A percentile compares a stretch with the other conserved stretches of the same genome.
Evolutionary conservation across 148 eudicot species (phyloP).

Genomic region (Cornus florida): DNA sequence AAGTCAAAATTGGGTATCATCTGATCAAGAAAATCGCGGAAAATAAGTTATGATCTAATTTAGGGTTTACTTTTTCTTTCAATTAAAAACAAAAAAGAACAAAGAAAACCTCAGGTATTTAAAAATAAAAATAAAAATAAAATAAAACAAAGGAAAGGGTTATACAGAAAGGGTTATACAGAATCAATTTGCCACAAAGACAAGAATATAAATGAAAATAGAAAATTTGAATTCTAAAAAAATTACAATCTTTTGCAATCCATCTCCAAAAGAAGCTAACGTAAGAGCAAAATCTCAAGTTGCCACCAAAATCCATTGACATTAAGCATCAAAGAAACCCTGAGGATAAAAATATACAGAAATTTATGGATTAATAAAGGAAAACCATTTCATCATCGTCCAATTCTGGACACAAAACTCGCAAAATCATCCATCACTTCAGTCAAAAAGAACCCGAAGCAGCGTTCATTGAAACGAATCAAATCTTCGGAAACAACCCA

Average conservation of each 20-base stretch:
- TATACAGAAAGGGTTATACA: not conserved
- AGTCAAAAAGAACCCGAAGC: not conserved
- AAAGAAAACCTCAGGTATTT: no score
- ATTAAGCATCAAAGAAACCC: not conserved
- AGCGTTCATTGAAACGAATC: not conserved
- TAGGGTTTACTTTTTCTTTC: not conserved
- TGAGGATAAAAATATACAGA: not conserved
- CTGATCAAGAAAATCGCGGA: not conserved
- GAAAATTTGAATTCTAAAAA: not conserved
- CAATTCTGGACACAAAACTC: not conserved
- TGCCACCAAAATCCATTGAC: not conserved
- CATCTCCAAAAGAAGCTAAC: not conserved
- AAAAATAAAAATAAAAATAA: no score
- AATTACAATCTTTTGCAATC: not conserved
- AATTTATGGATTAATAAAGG: not conserved
- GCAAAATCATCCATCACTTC: not conserved
- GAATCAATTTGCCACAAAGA: not conserved
- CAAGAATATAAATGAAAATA: no score
- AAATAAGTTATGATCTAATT: not conserved
- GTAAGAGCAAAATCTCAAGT: not conserved
- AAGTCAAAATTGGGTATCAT: not conserved
- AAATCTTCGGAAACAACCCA: not conserved
- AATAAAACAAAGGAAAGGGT: no score
- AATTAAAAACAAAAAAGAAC: not conserved
- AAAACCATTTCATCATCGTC: not conserved